These are phyloP conservation scores for Nakazawaea anatomiae DNA, from an alignment of 805 yeast genomes.

Conservation along the genomic window DNA sequence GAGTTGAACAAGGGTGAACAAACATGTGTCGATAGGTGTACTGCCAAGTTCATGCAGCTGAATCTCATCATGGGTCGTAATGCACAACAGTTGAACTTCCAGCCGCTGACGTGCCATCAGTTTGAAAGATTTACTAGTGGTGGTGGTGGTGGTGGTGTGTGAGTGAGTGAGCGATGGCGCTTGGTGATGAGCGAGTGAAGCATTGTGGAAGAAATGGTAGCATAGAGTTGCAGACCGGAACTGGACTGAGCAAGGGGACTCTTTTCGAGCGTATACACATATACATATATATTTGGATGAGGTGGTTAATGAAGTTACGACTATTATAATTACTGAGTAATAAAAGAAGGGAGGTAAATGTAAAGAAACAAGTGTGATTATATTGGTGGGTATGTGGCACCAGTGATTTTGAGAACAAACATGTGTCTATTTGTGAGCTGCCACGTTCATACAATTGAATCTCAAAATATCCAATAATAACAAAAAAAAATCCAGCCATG, in stretches of 20 bases:
- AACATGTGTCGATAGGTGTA: slow-evolving; percentile 82
- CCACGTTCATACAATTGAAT: slow-evolving; percentile 75
- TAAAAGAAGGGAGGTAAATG: too few relatives aligned
- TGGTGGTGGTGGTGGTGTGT: not conserved
- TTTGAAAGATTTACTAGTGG: slow-evolving; percentile 23
- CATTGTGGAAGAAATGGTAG: too few relatives aligned
- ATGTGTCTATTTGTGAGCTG: slow-evolving; percentile 83
- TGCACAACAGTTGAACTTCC: slow-evolving; percentile 37
- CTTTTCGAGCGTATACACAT: too few relatives aligned
- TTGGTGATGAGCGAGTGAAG: not conserved
- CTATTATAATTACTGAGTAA: too few relatives aligned
- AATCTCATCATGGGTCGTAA: slow-evolving; percentile 56
- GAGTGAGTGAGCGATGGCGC: not conserved
- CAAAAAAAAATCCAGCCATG: slow-evolving; percentile 38
- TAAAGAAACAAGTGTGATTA: too few relatives aligned
- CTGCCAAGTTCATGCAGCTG: slow-evolving; percentile 71
- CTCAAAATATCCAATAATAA: slow-evolving; percentile 49
- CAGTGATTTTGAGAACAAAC: slow-evolving; percentile 39
- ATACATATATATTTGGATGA: too few relatives aligned
- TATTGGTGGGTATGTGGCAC: too few relatives aligned
- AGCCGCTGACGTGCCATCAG: slow-evolving; percentile 39
- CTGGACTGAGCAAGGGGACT: too few relatives aligned
- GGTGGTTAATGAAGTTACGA: too few relatives aligned
- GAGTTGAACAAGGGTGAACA: slow-evolving; percentile 83
- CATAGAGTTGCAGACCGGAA: too few relatives aligned